Percentiles rank a stretch among this genome's conserved stretches.
Evolutionary conservation across 805 yeast genomes (phyloP).

Genomic region (Metschnikowia arizonensis): DNA sequence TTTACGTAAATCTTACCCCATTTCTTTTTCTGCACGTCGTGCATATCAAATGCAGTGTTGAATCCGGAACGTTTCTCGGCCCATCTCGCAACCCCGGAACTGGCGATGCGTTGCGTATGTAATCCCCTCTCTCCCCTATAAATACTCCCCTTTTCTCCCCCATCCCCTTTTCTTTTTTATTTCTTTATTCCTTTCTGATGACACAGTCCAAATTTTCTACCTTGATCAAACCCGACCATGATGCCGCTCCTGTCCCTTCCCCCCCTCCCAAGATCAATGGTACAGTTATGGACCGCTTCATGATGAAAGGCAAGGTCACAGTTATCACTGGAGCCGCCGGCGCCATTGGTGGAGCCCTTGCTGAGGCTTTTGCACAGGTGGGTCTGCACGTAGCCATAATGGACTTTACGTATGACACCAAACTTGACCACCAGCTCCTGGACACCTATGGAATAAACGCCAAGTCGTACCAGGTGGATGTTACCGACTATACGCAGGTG

Average conservation of each 20-base stretch:
- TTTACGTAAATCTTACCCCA: background rate
- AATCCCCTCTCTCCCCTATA: too few species aligned
- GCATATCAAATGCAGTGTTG: background rate
- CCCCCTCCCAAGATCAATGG: conserved; percentile 16
- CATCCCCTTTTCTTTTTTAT: too few species aligned
- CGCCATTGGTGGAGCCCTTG: conserved; percentile 29
- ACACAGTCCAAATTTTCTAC: conserved; percentile 13
- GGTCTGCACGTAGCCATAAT: conserved; percentile 49
- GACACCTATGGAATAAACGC: conserved; percentile 54
- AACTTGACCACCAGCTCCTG: conserved; percentile 24
- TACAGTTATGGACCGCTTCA: conserved; percentile 16
- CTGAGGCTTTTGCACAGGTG: conserved; percentile 51
- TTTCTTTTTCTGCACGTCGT: conserved; percentile 3
- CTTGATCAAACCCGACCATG: conserved; percentile 19
- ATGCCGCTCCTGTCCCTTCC: conserved; percentile 15
- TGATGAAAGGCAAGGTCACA: conserved; percentile 24
- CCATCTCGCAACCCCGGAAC: conserved; percentile 1
- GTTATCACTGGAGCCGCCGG: conserved; percentile 31
- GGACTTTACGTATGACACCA: conserved; percentile 34
- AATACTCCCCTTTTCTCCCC: too few species aligned
- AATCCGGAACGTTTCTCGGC: conserved; percentile 6
- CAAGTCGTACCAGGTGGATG: conserved; percentile 61
- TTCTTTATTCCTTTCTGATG: background rate
- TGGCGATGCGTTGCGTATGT: background rate
- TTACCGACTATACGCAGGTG: conserved; percentile 49